A percentile compares a stretch with the other conserved stretches of the same genome.
Evolutionary conservation across 1,284 basidiomycete genomes (phyloP).

Genomic region (Puccinia novopanici): DNA sequence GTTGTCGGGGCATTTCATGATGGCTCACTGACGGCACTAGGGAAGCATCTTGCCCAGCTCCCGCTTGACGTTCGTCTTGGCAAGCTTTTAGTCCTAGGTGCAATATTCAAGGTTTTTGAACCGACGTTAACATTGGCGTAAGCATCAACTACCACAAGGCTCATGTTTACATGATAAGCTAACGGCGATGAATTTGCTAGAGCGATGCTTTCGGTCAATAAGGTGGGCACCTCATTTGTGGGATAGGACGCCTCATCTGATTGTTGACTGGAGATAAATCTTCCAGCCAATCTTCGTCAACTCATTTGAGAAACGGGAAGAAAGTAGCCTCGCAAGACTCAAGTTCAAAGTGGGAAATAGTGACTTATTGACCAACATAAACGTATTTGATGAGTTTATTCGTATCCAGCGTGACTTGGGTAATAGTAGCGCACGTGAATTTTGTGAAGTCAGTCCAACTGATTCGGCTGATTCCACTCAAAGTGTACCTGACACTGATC

Average conservation of each 20-base stretch:
- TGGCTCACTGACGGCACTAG: constrained; percentile 74
- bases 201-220: constrained; percentile 47
- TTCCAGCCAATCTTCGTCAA: constrained; percentile 81
- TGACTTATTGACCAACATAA: constrained; percentile 79
- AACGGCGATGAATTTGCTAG: constrained; percentile 13
- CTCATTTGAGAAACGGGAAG: constrained; percentile 79
- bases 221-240: constrained; percentile 10
- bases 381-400: constrained; percentile 73
- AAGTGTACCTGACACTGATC: neutral
- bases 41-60: constrained; percentile 76
- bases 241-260: constrained; percentile 7
- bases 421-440: constrained; percentile 65
- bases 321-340: constrained; percentile 72
- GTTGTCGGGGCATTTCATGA: constrained; percentile 76
- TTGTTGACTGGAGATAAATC: constrained; percentile 76
- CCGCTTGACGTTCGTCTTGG: constrained; percentile 86
- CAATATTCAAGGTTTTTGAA: constrained; percentile 57
- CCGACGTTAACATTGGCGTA: constrained; percentile 56
- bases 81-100: constrained; percentile 66
- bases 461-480: neutral
- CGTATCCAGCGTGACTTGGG: constrained; percentile 64
- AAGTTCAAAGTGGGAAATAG: constrained; percentile 74
- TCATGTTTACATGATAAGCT: constrained; percentile 67
- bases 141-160: constrained; percentile 63
- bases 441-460: constrained; percentile 68